phyloP scores from a whole-genome alignment of 2,329 filamentous ascomycete species.

The Apiospora hydei region DNA sequence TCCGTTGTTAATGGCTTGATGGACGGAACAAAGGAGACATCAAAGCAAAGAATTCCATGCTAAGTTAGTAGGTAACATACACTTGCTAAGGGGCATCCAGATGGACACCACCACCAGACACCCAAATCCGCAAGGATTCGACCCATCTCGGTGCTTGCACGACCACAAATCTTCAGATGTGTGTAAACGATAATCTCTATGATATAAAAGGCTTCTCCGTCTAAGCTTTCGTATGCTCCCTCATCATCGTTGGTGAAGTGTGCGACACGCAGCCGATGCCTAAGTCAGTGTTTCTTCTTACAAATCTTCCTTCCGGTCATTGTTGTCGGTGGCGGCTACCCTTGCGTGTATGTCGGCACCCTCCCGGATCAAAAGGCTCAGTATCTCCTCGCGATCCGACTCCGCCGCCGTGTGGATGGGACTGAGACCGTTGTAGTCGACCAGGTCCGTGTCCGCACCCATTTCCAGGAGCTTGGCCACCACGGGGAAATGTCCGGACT shows the following conservation, averaged over 20 bases:
- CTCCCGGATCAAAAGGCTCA: not conserved
- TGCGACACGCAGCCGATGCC: too few relatives aligned
- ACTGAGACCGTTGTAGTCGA: not conserved
- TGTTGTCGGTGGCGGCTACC: too few relatives aligned
- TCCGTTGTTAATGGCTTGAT: not conserved
- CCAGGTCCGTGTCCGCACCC: not conserved
- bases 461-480: not conserved
- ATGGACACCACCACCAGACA: slow-evolving; percentile 31
- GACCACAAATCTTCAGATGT: not conserved
- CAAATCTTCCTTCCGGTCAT: too few relatives aligned
- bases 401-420: not conserved
- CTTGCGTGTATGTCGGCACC: too few relatives aligned
- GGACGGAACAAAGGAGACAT: too few relatives aligned
- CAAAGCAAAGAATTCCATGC: too few relatives aligned
- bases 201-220: too few relatives aligned
- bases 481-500: not conserved
- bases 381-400: not conserved
- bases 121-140: slow-evolving; percentile 31
- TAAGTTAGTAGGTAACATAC: not conserved
- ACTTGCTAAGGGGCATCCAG: slow-evolving; percentile 27
- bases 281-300: too few relatives aligned
- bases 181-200: too few relatives aligned
- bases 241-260: too few relatives aligned
- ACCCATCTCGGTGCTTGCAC: slow-evolving; percentile 31
- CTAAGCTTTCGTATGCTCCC: too few relatives aligned